Evolutionary conservation across 1,284 basidiomycete species (phyloP).

Genomic region (Moesziomyces parantarcticus): DNA sequence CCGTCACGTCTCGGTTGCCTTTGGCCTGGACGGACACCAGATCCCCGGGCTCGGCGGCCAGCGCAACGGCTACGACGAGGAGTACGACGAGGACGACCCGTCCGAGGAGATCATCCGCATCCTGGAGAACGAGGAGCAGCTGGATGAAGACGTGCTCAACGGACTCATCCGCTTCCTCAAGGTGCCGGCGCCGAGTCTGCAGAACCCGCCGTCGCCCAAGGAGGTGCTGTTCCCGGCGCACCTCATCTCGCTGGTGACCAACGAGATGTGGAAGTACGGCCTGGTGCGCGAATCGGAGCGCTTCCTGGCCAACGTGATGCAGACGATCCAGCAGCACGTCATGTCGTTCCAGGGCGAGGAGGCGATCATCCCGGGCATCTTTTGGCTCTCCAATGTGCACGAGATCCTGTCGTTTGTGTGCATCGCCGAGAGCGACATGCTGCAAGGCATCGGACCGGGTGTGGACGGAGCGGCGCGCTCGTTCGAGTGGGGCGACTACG

Average conservation of each 20-base stretch:
- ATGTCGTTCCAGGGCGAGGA: conserved; percentile 95
- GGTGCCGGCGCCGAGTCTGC: conserved; percentile 89
- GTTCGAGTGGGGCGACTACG: conserved; percentile 97
- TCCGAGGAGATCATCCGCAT: conserved; percentile 94
- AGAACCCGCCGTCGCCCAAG: conserved; percentile 91
- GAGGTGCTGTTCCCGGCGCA: conserved; percentile 99
- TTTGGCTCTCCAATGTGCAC: conserved; percentile 99
- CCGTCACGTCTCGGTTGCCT: conserved; percentile 89
- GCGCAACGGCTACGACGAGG: conserved; percentile 54
- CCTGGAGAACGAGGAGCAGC: conserved; percentile 87
- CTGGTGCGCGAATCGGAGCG: conserved; percentile 96
- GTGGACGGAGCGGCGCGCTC: conserved; percentile 85
- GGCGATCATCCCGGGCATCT: conserved; percentile 93
- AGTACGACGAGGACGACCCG: conserved; percentile 77
- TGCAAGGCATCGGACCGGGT: conserved; percentile 96
- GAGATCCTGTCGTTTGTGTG: conserved; percentile 99
- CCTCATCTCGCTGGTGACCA: conserved; percentile 94
- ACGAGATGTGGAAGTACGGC: conserved; percentile 99
- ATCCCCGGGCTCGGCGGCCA: conserved; percentile 48
- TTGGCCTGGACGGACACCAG: conserved; percentile 67
- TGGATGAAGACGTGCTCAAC: conserved; percentile 94
- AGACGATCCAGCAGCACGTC: conserved; percentile 94
- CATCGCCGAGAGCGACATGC: conserved; percentile 96
- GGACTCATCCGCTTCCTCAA: conserved; percentile 91
- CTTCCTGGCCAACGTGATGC: conserved; percentile 99